These are phyloP conservation scores for Colletotrichum sp. DNA, from an alignment of 2,329 filamentous ascomycete genomes.

Conservation along the genomic window DNA sequence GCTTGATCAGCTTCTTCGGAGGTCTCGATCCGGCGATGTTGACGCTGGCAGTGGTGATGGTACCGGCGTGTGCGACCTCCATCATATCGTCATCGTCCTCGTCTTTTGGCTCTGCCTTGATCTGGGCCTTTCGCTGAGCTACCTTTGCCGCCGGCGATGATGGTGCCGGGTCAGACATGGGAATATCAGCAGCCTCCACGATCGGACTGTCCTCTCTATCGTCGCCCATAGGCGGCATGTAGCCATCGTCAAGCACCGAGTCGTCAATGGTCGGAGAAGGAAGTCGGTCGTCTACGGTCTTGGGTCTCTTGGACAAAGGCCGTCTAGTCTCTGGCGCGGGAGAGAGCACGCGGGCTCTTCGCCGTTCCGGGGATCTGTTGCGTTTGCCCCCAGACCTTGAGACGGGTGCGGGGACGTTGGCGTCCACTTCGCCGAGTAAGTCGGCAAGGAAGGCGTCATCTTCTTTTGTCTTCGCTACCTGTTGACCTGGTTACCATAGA, in stretches of 20 bases:
- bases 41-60: slow-evolving; percentile 72
- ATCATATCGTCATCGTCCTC: slow-evolving; percentile 83
- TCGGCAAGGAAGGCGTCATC: slow-evolving; percentile 87
- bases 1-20: slow-evolving; percentile 75
- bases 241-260: slow-evolving; percentile 57
- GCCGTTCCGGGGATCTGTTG: slow-evolving; percentile 76
- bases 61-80: slow-evolving; percentile 81
- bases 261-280: slow-evolving; percentile 58
- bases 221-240: slow-evolving; percentile 47
- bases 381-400: slow-evolving; percentile 64
- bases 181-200: slow-evolving; percentile 48
- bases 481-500: background rate
- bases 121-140: slow-evolving; percentile 70
- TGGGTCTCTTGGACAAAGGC: slow-evolving; percentile 61
- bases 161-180: slow-evolving; percentile 85
- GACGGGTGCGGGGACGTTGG: slow-evolving; percentile 64
- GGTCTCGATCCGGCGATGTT: slow-evolving; percentile 86
- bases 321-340: slow-evolving; percentile 65
- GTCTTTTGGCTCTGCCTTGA: slow-evolving; percentile 55
- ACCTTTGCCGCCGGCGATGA: slow-evolving; percentile 87
- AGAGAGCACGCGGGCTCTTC: slow-evolving; percentile 81
- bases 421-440: slow-evolving; percentile 86
- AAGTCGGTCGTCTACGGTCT: slow-evolving; percentile 53
- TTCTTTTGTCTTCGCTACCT: slow-evolving; percentile 81
- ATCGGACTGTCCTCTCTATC: slow-evolving; percentile 63